Conservation (phyloP, 176 grass and related monocot species). For the Phyllostachys edulis region DNA sequence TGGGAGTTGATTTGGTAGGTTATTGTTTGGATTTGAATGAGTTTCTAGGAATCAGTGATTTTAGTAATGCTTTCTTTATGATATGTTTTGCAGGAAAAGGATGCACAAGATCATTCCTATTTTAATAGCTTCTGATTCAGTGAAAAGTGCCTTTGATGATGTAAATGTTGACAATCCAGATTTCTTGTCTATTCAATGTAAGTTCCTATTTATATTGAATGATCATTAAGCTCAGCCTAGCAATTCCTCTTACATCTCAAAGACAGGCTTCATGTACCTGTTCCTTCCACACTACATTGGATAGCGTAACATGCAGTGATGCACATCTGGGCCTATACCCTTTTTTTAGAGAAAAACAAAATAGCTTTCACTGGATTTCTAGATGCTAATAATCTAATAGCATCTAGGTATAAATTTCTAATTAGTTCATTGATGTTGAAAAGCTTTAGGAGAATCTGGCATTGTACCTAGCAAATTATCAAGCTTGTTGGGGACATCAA, state of each 20-base stretch:
- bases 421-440: conserved; percentile 37
- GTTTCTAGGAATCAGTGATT: neutral
- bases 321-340: neutral
- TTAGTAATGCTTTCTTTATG: conserved; percentile 20
- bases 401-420: neutral
- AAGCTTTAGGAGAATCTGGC: conserved; percentile 95
- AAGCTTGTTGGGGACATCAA: conserved; percentile 34
- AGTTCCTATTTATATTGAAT: conserved; percentile 41
- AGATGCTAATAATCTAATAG: neutral
- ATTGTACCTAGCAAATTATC: conserved; percentile 70
- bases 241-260: neutral
- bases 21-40: conserved; percentile 18
- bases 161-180: conserved; percentile 64
- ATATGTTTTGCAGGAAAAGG: conserved; percentile 60
- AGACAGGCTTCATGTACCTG: neutral
- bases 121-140: conserved; percentile 43
- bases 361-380: conserved; percentile 8
- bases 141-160: conserved; percentile 74
- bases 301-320: neutral
- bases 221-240: conserved; percentile 9
- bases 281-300: neutral
- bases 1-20: neutral
- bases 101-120: conserved; percentile 62
- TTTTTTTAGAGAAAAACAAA: neutral
- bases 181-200: conserved; percentile 97